Percentiles rank a stretch among this genome's conserved stretches.
Conservation (phyloP, 805 yeast genomes). For the Wickerhamiella occidentalis region DNA sequence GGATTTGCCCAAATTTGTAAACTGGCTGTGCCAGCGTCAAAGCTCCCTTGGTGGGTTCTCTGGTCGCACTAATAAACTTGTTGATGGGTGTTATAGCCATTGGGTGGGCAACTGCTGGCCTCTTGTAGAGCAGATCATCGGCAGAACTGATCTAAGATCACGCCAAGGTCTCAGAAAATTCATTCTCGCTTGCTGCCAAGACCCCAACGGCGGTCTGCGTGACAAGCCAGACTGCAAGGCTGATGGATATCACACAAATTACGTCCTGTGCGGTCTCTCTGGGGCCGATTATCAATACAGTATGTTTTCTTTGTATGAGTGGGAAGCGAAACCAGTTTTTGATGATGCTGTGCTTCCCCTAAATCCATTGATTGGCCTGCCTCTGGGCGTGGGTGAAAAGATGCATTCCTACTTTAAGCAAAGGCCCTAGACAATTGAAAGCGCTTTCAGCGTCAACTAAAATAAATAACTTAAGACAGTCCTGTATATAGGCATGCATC, state of each 20-base stretch:
- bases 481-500: too few relatives aligned
- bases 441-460: too few relatives aligned
- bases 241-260: conserved; percentile 87
- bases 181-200: conserved; percentile 67
- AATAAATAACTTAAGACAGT: too few relatives aligned
- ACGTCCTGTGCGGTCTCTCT: conserved; percentile 65
- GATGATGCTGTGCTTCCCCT: conserved; percentile 23
- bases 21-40: conserved; percentile 61
- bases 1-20: conserved; percentile 38
- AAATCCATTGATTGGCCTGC: conserved; percentile 52
- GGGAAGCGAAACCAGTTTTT: conserved; percentile 15
- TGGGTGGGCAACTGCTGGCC: conserved; percentile 83
- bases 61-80: conserved; percentile 86
- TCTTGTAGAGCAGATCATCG: conserved; percentile 43
- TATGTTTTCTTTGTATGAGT: conserved; percentile 24
- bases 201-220: conserved; percentile 54
- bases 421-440: too few relatives aligned
- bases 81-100: conserved; percentile 90
- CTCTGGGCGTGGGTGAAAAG: conserved; percentile 32
- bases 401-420: conserved; percentile 21
- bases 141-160: conserved; percentile 30
- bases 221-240: conserved; percentile 78
- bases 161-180: conserved; percentile 51
- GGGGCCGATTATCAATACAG: conserved; percentile 38
- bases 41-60: conserved; percentile 62